Conservation (phyloP, 1,139 yeast species). For the Debaryomyces nepalensis region DNA sequence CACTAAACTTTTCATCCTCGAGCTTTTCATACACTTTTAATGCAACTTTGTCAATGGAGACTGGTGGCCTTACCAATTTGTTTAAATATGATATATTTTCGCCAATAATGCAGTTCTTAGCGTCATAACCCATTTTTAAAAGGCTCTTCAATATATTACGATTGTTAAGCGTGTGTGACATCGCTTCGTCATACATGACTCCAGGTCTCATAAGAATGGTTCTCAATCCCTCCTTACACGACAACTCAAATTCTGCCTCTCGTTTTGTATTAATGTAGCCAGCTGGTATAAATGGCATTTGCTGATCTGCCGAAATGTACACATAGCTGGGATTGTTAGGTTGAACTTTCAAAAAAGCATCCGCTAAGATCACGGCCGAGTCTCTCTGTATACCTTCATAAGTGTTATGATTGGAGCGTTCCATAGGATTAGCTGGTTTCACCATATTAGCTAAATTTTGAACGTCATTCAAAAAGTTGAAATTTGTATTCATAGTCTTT, state of each 20-base stretch:
- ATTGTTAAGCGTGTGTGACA: slow-evolving; percentile 30
- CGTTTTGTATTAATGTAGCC: slow-evolving; percentile 78
- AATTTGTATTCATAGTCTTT: slow-evolving; percentile 49
- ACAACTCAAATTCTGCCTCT: slow-evolving; percentile 68
- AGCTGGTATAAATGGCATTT: slow-evolving; percentile 66
- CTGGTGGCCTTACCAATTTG: slow-evolving; percentile 60
- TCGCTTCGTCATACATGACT: slow-evolving; percentile 69
- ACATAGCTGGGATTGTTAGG: slow-evolving; percentile 55
- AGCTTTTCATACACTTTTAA: slow-evolving; percentile 58
- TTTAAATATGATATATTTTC: slow-evolving; percentile 39
- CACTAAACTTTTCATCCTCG: slow-evolving; percentile 52
- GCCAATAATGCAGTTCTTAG: slow-evolving; percentile 45
- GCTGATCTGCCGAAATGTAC: slow-evolving; percentile 80
- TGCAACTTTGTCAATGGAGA: slow-evolving; percentile 74
- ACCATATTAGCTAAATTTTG: slow-evolving; percentile 32
- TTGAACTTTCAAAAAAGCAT: slow-evolving; percentile 45
- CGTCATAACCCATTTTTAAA: slow-evolving; percentile 41
- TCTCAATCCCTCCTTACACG: slow-evolving; percentile 51
- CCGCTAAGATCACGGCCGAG: slow-evolving; percentile 70
- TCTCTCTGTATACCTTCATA: slow-evolving; percentile 70
- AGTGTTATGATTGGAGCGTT: slow-evolving; percentile 47
- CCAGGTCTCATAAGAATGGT: slow-evolving; percentile 78
- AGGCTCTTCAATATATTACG: slow-evolving; percentile 34
- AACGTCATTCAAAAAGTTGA: slow-evolving; percentile 36
- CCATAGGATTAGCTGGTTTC: slow-evolving; percentile 59